Percentiles rank a stretch among this genome's conserved stretches.
These are phyloP conservation scores for Plasmodium vivax DNA, from an alignment of 169 alveolate genomes.

Conservation along the genomic window DNA sequence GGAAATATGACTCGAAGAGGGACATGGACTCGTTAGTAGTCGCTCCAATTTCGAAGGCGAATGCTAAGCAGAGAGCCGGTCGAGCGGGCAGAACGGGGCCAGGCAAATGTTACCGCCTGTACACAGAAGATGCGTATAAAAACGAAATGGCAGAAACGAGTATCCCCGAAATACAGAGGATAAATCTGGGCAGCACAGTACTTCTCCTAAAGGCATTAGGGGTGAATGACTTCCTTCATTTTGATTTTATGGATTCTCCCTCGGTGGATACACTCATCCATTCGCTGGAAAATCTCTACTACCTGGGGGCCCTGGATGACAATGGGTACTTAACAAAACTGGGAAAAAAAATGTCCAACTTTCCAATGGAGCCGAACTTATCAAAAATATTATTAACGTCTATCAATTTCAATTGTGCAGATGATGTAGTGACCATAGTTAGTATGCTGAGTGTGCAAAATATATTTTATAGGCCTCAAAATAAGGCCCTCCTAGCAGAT, in stretches of 20 bases:
- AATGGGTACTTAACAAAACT: slow-evolving; percentile 99
- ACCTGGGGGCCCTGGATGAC: slow-evolving; percentile 99
- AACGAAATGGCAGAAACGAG: slow-evolving; percentile 99
- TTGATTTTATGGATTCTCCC: slow-evolving; percentile 99
- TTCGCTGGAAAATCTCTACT: slow-evolving; percentile 97
- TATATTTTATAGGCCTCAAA: slow-evolving; percentile 98
- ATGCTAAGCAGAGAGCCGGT: slow-evolving; percentile 99
- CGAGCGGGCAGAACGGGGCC: slow-evolving; percentile 99
- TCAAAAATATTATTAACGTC: slow-evolving; percentile 97
- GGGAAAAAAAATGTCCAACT: slow-evolving; percentile 99
- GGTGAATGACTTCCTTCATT: slow-evolving; percentile 97
- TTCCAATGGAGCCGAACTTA: slow-evolving; percentile 98
- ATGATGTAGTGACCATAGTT: slow-evolving; percentile 97
- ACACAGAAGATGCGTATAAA: slow-evolving; percentile 98
- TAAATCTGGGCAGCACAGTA: slow-evolving; percentile 98
- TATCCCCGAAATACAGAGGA: slow-evolving; percentile 99
- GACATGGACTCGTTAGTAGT: slow-evolving; percentile 99
- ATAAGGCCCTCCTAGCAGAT: slow-evolving; percentile 97
- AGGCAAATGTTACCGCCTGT: slow-evolving; percentile 99
- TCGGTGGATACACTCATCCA: slow-evolving; percentile 95
- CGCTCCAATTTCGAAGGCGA: slow-evolving; percentile 98
- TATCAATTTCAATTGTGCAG: slow-evolving; percentile 98
- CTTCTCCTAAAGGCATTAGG: slow-evolving; percentile 99
- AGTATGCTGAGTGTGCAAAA: slow-evolving; percentile 98
- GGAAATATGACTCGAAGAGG: slow-evolving; percentile 96